Conservation (phyloP, 1,284 basidiomycete genomes). For the Cutaneotrichosporon sp. region DNA sequence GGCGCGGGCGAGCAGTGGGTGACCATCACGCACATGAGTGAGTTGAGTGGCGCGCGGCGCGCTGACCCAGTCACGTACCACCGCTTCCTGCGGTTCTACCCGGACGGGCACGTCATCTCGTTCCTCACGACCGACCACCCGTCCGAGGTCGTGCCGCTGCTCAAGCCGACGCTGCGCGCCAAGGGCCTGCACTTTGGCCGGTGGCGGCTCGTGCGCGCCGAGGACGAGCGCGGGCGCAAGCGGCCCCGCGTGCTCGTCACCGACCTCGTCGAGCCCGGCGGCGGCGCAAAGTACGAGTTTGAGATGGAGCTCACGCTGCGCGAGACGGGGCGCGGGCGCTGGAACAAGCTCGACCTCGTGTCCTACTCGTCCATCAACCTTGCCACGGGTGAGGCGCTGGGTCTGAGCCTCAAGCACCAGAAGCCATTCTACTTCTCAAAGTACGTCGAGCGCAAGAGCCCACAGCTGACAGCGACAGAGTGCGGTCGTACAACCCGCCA, state of each 20-base stretch:
- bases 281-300: constrained; percentile 69
- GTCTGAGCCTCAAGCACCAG: constrained; percentile 76
- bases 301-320: constrained; percentile 76
- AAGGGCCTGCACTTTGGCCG: constrained; percentile 62
- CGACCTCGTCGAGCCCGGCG: constrained; percentile 49
- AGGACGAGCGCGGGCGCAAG: constrained; percentile 9
- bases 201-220: constrained; percentile 44
- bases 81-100: constrained; percentile 75
- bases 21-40: constrained; percentile 57
- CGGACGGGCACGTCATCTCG: constrained; percentile 81
- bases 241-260: constrained; percentile 34
- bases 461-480: constrained; percentile 21
- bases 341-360: constrained; percentile 81
- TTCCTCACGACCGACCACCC: constrained; percentile 82
- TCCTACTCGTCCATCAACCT: constrained; percentile 74
- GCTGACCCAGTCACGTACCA: constrained; percentile 52
- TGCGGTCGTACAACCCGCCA: constrained; percentile 25
- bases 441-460: constrained; percentile 34
- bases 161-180: constrained; percentile 73
- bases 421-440: constrained; percentile 92
- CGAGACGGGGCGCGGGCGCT: constrained; percentile 75
- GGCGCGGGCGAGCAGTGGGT: constrained; percentile 81
- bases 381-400: constrained; percentile 70
- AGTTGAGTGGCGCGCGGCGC: constrained; percentile 19
- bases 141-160: constrained; percentile 70